Evolutionary conservation across 1,284 basidiomycete genomes (phyloP).

Genomic region (Trametes sp.): DNA sequence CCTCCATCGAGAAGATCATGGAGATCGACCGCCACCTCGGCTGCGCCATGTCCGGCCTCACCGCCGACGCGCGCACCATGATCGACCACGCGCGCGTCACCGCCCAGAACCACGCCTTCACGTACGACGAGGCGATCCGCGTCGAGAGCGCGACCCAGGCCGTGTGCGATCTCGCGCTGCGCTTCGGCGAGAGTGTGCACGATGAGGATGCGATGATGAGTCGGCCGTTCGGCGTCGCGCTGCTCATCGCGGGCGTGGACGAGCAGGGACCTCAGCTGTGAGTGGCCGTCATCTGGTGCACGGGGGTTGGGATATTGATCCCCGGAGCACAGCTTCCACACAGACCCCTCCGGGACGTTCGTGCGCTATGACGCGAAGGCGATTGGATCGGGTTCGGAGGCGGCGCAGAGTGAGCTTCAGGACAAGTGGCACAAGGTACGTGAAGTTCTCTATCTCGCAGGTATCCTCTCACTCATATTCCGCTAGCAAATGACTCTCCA

Average conservation of each 20-base stretch:
- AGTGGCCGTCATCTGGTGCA: slow-evolving; percentile 37
- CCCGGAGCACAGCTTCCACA: slow-evolving; percentile 78
- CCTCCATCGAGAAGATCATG: slow-evolving; percentile 99
- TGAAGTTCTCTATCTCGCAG: background rate
- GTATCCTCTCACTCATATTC: background rate
- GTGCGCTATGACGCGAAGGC: slow-evolving; percentile 98
- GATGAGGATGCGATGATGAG: slow-evolving; percentile 99
- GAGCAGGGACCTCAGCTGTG: slow-evolving; percentile 96
- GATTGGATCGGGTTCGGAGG: slow-evolving; percentile 97
- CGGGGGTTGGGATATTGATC: background rate
- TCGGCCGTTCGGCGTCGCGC: slow-evolving; percentile 97
- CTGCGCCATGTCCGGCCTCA: slow-evolving; percentile 98
- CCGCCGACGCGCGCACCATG: slow-evolving; percentile 99
- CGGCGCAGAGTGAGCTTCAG: slow-evolving; percentile 96
- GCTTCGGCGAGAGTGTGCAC: slow-evolving; percentile 99
- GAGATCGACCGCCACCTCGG: slow-evolving; percentile 97
- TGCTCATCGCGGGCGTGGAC: slow-evolving; percentile 96
- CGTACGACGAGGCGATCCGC: slow-evolving; percentile 96
- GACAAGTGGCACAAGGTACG: slow-evolving; percentile 96
- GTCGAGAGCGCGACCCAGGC: slow-evolving; percentile 98
- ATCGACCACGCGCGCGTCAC: slow-evolving; percentile 99
- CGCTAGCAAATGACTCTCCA: slow-evolving; percentile 88
- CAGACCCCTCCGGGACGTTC: slow-evolving; percentile 99
- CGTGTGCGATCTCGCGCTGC: slow-evolving; percentile 95
- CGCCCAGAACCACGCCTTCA: slow-evolving; percentile 94